Percentiles rank a stretch among this genome's conserved stretches.
phyloP scores from a whole-genome alignment of 129 eudicot species.

The Daucus carota region DNA sequence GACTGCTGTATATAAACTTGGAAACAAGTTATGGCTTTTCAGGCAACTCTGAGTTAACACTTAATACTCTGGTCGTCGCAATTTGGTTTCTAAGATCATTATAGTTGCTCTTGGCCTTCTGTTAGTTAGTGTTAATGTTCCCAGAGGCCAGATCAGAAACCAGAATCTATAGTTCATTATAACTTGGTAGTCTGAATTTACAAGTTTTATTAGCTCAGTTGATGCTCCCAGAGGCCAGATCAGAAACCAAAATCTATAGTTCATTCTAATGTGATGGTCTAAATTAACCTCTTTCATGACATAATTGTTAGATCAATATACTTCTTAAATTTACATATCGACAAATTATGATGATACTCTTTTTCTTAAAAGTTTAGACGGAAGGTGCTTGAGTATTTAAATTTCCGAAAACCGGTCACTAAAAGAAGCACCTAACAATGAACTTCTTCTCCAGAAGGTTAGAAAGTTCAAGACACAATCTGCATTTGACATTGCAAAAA shows the following conservation, averaged over 20 bases:
- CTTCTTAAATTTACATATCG: too few relatives aligned
- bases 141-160: conserved; percentile 48
- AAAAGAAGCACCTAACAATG: neutral
- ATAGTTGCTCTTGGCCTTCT: neutral
- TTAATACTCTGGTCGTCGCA: conserved; percentile 41
- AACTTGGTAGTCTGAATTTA: conserved; percentile 35
- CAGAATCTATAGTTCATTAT: conserved; percentile 55
- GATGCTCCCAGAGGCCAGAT: too few relatives aligned
- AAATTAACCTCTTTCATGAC: conserved; percentile 71
- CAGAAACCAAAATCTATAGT: conserved; percentile 62
- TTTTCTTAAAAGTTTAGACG: too few relatives aligned
- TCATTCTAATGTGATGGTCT: conserved; percentile 35
- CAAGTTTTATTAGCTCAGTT: too few relatives aligned
- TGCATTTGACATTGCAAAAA: neutral
- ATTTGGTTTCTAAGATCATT: neutral
- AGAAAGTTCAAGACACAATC: neutral
- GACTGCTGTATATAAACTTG: conserved; percentile 30
- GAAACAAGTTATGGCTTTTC: conserved; percentile 38
- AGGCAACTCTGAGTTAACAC: conserved; percentile 31
- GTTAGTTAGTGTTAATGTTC: too few relatives aligned
- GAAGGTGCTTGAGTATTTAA: neutral
- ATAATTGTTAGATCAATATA: conserved; percentile 36
- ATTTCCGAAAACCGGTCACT: neutral
- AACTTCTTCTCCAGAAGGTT: neutral
- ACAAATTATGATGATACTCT: too few relatives aligned